These are phyloP conservation scores for Gentiana macrophylla DNA, from an alignment of 257 asterid species.

Conservation along the genomic window DNA sequence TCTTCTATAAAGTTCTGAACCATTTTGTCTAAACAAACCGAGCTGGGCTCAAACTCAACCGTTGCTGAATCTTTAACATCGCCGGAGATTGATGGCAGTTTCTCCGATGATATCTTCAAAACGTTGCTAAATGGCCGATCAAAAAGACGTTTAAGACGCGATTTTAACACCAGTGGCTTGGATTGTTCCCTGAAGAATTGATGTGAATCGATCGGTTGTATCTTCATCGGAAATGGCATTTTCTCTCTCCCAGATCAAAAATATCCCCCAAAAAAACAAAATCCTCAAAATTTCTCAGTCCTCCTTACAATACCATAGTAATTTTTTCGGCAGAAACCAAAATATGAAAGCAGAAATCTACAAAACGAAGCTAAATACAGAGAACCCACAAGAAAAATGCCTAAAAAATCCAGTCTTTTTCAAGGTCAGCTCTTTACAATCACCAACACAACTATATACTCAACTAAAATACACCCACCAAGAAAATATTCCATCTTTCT, in stretches of 20 bases:
- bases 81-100: constrained; percentile 1
- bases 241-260: not conserved
- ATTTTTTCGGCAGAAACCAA: not conserved
- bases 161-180: constrained; percentile 44
- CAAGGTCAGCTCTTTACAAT: not conserved
- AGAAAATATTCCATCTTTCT: not conserved
- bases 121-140: constrained; percentile 86
- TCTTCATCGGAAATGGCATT: constrained; percentile 66
- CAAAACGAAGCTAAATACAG: constrained; percentile 1
- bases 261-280: not conserved
- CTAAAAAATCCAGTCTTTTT: not conserved
- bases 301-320: not conserved
- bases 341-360: not conserved
- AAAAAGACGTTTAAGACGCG: constrained; percentile 70
- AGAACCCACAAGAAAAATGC: not conserved
- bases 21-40: constrained; percentile 83
- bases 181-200: constrained; percentile 20
- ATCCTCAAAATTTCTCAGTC: not conserved
- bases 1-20: constrained; percentile 83
- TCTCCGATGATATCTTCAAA: constrained; percentile 42
- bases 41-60: constrained; percentile 77
- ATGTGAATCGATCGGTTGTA: constrained; percentile 67
- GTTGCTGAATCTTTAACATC: constrained; percentile 1
- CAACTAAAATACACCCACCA: not conserved
- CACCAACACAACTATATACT: not conserved